These are phyloP conservation scores for Pyrenula aspistea DNA, from an alignment of 495 filamentous ascomycete genomes.

Conservation along the genomic window DNA sequence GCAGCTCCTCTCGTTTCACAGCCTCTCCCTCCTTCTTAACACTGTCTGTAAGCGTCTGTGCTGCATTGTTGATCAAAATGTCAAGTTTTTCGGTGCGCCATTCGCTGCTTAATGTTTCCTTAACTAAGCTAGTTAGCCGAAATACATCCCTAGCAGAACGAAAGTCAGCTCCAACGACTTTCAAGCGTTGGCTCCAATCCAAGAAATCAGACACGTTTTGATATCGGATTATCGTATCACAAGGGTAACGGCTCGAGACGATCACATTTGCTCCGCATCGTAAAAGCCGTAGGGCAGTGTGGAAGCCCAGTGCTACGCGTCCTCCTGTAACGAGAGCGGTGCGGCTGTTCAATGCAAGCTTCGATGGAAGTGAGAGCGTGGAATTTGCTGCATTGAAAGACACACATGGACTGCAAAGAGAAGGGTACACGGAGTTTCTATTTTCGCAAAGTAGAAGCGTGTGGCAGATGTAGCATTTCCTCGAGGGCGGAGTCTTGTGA, in stretches of 20 bases:
- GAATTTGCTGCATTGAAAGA: constrained; percentile 22
- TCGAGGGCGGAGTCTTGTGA: background rate
- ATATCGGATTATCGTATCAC: constrained; percentile 29
- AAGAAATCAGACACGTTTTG: constrained; percentile 18
- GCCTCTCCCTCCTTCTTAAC: constrained; percentile 23
- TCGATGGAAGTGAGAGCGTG: constrained; percentile 19
- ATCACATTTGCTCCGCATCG: constrained; percentile 35
- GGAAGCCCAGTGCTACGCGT: constrained; percentile 32
- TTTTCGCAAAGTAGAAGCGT: constrained; percentile 11
- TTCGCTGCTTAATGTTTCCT: constrained; percentile 8
- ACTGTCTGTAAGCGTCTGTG: constrained; percentile 34
- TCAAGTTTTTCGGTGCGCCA: constrained; percentile 22
- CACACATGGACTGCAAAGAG: constrained; percentile 29
- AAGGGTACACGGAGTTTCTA: constrained; percentile 20
- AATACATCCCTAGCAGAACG: constrained; percentile 31
- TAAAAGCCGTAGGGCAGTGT: constrained; percentile 28
- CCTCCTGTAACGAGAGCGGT: constrained; percentile 36
- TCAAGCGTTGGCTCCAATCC: constrained; percentile 20
- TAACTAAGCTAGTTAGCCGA: constrained; percentile 18
- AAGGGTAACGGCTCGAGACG: constrained; percentile 32
- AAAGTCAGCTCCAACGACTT: constrained; percentile 34
- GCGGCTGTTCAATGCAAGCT: constrained; percentile 16
- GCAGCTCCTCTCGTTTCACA: constrained; percentile 14
- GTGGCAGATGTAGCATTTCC: constrained; percentile 31
- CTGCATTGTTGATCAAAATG: constrained; percentile 37